Base-by-base conservation (phyloP, 2,329 filamentous ascomycete genomes). In the Lecanicillium sp. region DNA sequence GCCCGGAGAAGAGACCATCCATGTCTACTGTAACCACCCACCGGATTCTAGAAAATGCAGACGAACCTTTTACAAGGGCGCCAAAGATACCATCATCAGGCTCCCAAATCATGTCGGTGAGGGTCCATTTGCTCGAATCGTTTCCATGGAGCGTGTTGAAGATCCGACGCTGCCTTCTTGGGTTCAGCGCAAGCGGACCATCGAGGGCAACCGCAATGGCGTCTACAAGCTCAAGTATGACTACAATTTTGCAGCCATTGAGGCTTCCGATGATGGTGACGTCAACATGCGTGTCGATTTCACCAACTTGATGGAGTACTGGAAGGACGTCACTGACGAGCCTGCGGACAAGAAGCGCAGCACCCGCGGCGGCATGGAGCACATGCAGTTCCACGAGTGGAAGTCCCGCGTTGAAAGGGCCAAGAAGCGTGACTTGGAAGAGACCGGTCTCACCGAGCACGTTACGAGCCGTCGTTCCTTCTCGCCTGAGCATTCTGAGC, bases 281-380 rank as follows among this genome's bases (percentile, higher is more conserved):
- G 56, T 61, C 21, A 51, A 61, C 27, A 60, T 67, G 39, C 58
- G 64, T 17, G 55, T 67, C 41, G 64, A 67, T 51, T 66, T 56
- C 48, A 64, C 57, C 30, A 66, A 66, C 51, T 39, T 62, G 32
- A 44, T 52, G 8, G 54, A 52, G 4, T 66, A 66, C 55, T 66
- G 61, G 64, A 54, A 61, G 5, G 45, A 54, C 20, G 20, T 55
- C 26, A 58, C 55, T 3, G 49, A 55, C 36, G 38, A 51, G 24
- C 17, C 44, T 10, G 26, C 29, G 19, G 15, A 23, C 15, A 39
- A 30, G 44, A 35, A 27, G 37, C 14, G 23, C 11, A 39, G 21
- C 21, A 39, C 11, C 20, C 38, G 38, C 38, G 24, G 23, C 15
- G 26, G 29, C 14, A 11, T 24, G 15, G 23, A 15, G 21, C 39